Evolutionary conservation across 257 asterid genomes (phyloP).

Genomic region (Verbascum thapsus): DNA sequence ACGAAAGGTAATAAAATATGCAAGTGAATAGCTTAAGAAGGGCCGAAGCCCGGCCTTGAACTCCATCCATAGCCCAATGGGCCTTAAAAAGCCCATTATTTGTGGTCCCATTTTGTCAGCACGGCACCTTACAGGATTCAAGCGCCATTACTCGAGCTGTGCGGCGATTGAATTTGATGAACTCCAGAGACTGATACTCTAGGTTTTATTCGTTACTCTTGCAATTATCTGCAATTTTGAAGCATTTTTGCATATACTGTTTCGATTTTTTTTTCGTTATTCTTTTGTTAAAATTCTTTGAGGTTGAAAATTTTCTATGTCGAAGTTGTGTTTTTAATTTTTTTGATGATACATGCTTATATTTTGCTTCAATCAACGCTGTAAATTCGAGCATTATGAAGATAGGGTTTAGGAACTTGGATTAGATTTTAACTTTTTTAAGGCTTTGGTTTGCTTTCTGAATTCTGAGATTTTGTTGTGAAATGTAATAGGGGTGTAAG

Average conservation of each 20-base stretch:
- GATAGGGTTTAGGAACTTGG: not conserved
- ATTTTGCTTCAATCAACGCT: not conserved
- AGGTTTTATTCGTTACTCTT: not conserved
- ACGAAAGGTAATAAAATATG: too few relatives aligned
- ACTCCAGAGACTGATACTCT: not conserved
- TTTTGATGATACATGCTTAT: not conserved
- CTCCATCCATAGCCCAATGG: too few relatives aligned
- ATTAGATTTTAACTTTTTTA: not conserved
- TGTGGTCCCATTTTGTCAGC: too few relatives aligned
- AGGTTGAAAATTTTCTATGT: not conserved
- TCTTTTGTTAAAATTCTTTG: too few relatives aligned
- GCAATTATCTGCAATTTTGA: not conserved
- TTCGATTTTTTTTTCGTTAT: not conserved
- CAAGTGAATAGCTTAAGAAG: too few relatives aligned
- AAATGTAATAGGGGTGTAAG: not conserved
- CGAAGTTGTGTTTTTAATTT: not conserved
- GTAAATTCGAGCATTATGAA: not conserved
- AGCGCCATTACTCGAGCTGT: not conserved
- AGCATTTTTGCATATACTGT: not conserved
- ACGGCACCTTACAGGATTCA: too few relatives aligned
- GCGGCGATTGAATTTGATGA: conserved; percentile 22
- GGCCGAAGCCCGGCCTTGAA: too few relatives aligned
- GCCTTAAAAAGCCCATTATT: too few relatives aligned
- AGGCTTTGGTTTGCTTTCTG: conserved; percentile 7
- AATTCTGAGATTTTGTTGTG: not conserved